Percentiles rank a stretch among this genome's conserved stretches.
Conservation (phyloP, 306 rosid species). For the Rubus parviflorus region DNA sequence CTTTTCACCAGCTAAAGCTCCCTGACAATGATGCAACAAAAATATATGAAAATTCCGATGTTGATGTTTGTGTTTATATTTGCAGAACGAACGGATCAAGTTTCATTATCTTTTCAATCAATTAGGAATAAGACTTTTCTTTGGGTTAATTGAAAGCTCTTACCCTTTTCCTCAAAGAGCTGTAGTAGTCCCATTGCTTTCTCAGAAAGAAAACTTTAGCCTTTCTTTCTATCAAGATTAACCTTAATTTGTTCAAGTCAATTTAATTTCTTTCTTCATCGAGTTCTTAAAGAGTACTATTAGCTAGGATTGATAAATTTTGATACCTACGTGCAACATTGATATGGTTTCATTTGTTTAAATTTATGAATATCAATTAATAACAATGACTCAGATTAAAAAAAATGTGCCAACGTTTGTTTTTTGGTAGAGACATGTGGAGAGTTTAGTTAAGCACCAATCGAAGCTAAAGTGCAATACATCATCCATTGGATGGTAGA, state of each 20-base stretch:
- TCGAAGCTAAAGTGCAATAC: not conserved
- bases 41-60: not conserved
- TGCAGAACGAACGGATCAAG: not conserved
- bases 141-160: not conserved
- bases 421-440: not conserved
- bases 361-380: not conserved
- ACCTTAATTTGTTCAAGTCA: not conserved
- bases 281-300: not conserved
- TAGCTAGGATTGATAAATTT: not conserved
- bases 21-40: not conserved
- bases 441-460: not conserved
- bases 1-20: conserved; percentile 17
- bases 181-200: not conserved
- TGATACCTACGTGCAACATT: not conserved
- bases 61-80: not conserved
- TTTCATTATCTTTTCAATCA: not conserved
- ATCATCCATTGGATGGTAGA: conserved; percentile 1
- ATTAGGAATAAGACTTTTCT: not conserved
- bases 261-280: not conserved
- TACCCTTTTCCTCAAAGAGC: not conserved
- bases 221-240: not conserved
- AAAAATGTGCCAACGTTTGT: not conserved
- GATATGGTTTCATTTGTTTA: not conserved
- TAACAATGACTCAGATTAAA: not conserved
- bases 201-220: not conserved